A percentile compares a stretch with the other conserved stretches of the same genome.
These are phyloP conservation scores for Tricholoma saponaceum DNA, from an alignment of 768 basidiomycete genomes.

Conservation along the genomic window DNA sequence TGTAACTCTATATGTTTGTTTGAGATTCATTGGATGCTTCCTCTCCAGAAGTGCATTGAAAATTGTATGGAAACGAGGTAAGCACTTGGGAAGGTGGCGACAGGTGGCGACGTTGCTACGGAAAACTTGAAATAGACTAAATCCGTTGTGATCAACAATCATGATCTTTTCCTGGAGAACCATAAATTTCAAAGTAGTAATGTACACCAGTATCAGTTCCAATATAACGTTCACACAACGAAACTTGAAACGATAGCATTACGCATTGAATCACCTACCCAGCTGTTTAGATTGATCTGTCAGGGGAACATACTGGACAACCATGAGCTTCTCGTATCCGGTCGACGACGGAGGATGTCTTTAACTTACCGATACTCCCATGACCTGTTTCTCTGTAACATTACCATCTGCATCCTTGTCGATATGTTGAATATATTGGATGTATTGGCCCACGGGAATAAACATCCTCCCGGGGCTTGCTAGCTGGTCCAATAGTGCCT, in stretches of 20 bases:
- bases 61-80: too few species aligned
- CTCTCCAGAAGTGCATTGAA: too few species aligned
- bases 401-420: constrained; percentile 74
- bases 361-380: constrained; percentile 74
- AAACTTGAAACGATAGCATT: background rate
- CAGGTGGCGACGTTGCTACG: too few species aligned
- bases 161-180: too few species aligned
- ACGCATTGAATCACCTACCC: background rate
- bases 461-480: constrained; percentile 81
- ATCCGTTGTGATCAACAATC: too few species aligned
- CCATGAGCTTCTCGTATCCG: background rate
- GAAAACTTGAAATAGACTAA: too few species aligned
- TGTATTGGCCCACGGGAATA: constrained; percentile 75
- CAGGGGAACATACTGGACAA: constrained; percentile 59
- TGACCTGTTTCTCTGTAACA: constrained; percentile 60
- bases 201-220: background rate
- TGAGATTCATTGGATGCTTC: too few species aligned
- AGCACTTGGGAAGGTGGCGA: too few species aligned
- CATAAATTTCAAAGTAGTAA: too few species aligned
- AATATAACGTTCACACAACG: background rate
- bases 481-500: constrained; percentile 72
- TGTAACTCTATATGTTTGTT: too few species aligned
- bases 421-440: constrained; percentile 65
- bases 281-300: constrained; percentile 54
- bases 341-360: background rate